These are phyloP conservation scores for Ulota crispa DNA, from an alignment of 225 moss, liverwort and hornwort species.

Conservation along the genomic window DNA sequence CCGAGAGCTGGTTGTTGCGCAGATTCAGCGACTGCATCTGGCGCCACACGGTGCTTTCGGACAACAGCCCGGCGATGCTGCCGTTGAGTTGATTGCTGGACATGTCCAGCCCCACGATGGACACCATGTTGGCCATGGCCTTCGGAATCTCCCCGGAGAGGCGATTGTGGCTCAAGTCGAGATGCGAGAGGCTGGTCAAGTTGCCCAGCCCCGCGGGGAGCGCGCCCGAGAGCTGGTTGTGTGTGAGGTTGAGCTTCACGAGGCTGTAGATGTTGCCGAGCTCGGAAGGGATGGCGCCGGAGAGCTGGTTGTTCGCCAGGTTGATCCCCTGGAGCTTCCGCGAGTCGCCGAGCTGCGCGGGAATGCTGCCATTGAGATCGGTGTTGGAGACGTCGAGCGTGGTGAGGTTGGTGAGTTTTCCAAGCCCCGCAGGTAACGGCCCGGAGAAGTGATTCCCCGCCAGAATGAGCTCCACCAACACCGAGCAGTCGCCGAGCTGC, in stretches of 20 bases:
- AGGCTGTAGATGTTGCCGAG: conserved; percentile 57
- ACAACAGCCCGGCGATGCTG: conserved; percentile 52
- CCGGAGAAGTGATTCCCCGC: conserved; percentile 46
- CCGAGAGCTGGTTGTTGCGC: conserved; percentile 47
- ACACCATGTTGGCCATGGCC: conserved; percentile 65
- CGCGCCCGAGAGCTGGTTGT: conserved; percentile 47
- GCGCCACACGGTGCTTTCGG: conserved; percentile 53
- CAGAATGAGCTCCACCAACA: conserved; percentile 45
- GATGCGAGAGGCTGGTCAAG: conserved; percentile 35
- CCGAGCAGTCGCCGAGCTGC: conserved; percentile 42
- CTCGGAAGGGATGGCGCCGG: conserved; percentile 50
- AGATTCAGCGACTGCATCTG: conserved; percentile 58
- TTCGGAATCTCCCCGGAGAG: conserved; percentile 55
- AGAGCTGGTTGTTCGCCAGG: conserved; percentile 50
- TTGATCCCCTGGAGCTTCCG: conserved; percentile 49
- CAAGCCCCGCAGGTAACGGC: conserved; percentile 36
- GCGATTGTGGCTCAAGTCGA: conserved; percentile 56
- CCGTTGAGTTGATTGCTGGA: conserved; percentile 57
- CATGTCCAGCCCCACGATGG: conserved; percentile 70
- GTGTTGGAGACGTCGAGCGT: conserved; percentile 40
- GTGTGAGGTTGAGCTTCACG: conserved; percentile 50
- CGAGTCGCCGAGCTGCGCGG: conserved; percentile 40
- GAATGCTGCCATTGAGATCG: conserved; percentile 47
- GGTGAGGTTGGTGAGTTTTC: conserved; percentile 40
- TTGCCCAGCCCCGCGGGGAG: conserved; percentile 51